Evolutionary conservation across 1,139 yeast genomes (phyloP).

Genomic region (Yamadazyma jaroonii): DNA sequence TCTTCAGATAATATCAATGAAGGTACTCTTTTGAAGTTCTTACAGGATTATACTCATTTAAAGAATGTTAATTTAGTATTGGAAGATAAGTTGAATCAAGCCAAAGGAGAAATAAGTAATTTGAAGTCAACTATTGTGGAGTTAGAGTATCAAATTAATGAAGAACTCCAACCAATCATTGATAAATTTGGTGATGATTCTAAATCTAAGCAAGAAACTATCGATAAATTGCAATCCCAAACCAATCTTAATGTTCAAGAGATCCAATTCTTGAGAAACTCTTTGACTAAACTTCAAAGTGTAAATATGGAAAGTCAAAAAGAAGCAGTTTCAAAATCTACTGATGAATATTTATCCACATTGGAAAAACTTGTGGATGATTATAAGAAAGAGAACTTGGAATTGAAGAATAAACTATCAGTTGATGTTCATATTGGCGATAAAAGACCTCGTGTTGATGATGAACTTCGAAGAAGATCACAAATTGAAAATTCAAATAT

Average conservation of each 20-base stretch:
- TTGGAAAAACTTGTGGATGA: conserved; percentile 55
- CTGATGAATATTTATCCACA: conserved; percentile 37
- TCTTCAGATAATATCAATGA: conserved; percentile 22
- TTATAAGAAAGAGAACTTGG: conserved; percentile 53
- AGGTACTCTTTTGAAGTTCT: conserved; percentile 24
- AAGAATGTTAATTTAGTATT: conserved; percentile 40
- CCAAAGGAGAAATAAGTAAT: conserved; percentile 19
- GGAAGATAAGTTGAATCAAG: conserved; percentile 33
- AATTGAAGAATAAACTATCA: conserved; percentile 17
- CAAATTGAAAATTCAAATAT: conserved; percentile 27
- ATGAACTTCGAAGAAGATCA: conserved; percentile 19
- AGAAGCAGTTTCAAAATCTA: conserved; percentile 22
- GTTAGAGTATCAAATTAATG: conserved; percentile 13
- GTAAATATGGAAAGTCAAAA: conserved; percentile 20
- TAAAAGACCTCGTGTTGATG: conserved; percentile 25
- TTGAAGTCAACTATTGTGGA: conserved; percentile 14
- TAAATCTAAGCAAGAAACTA: conserved; percentile 27
- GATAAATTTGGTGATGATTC: conserved; percentile 19
- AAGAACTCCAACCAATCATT: conserved; percentile 18
- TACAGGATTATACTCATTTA: conserved; percentile 31
- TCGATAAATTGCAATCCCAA: conserved; percentile 51
- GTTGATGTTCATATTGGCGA: conserved; percentile 15
- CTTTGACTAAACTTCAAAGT: conserved; percentile 32
- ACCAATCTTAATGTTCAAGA: conserved; percentile 58
- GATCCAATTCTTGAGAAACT: conserved; percentile 53